Percentiles rank a stretch among this genome's conserved stretches.
Evolutionary conservation across 768 basidiomycete species (phyloP).

Genomic region (Cytidiella melzeri): DNA sequence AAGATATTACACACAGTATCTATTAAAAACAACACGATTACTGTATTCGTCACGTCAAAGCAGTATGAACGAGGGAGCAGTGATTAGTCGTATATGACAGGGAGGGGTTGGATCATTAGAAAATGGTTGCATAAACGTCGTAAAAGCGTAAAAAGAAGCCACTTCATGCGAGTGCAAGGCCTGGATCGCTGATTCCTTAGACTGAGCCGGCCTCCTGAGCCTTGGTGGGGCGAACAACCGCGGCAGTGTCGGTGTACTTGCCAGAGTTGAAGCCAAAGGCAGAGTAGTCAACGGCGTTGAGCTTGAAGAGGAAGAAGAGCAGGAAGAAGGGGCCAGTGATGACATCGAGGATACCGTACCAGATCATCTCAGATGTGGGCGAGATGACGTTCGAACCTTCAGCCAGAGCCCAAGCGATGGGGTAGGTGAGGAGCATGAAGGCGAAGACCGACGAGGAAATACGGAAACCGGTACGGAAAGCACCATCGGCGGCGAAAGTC

Average conservation of each 20-base stretch:
- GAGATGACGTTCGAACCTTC: slow-evolving; percentile 47
- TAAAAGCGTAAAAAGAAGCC: too few species aligned
- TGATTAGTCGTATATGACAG: too few species aligned
- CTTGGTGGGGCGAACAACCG: slow-evolving; percentile 8
- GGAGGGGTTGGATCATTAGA: too few species aligned
- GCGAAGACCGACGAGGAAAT: slow-evolving; percentile 37
- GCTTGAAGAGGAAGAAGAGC: slow-evolving; percentile 22
- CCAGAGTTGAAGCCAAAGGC: slow-evolving; percentile 20
- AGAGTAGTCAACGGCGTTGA: slow-evolving; percentile 22
- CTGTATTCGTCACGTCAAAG: too few species aligned
- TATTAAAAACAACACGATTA: too few species aligned
- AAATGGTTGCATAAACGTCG: too few species aligned
- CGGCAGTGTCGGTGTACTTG: slow-evolving; percentile 18
- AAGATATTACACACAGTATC: too few species aligned
- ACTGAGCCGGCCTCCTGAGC: slow-evolving; percentile 12
- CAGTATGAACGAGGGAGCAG: too few species aligned
- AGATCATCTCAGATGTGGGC: slow-evolving; percentile 46
- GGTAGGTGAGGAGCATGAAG: slow-evolving; percentile 51
- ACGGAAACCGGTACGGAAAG: slow-evolving; percentile 23
- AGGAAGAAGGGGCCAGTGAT: slow-evolving; percentile 33
- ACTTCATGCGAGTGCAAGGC: too few species aligned
- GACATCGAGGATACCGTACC: slow-evolving; percentile 43
- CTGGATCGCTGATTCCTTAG: too few species aligned
- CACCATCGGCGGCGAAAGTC: slow-evolving; percentile 20
- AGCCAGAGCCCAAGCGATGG: slow-evolving; percentile 48